Percentiles rank a stretch among this genome's conserved stretches.
Conservation (phyloP, 1,284 basidiomycete species). For the Pulchroboletus neoregius region DNA sequence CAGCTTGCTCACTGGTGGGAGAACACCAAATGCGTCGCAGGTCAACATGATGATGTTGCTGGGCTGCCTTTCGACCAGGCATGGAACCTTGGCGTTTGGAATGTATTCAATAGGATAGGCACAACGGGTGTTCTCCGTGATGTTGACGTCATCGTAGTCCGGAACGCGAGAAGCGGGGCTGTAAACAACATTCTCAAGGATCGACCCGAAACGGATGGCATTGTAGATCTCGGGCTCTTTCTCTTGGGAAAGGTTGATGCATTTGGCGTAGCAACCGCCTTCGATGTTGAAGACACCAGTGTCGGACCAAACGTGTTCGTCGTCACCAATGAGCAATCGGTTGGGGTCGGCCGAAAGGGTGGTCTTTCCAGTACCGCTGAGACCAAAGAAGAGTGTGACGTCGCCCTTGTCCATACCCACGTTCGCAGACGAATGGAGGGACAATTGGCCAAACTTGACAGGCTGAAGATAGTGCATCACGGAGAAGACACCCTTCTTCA, state of each 20-base stretch:
- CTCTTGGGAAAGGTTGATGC: constrained; percentile 92
- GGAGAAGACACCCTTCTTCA: constrained; percentile 99
- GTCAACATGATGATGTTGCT: constrained; percentile 98
- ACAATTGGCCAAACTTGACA: constrained; percentile 97
- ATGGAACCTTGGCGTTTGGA: constrained; percentile 92
- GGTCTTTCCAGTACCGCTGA: constrained; percentile 98
- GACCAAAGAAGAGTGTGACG: constrained; percentile 98
- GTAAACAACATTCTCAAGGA: constrained; percentile 99
- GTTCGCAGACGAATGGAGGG: constrained; percentile 98
- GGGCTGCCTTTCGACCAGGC: constrained; percentile 79
- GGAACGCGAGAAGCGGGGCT: constrained; percentile 82
- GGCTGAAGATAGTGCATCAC: constrained; percentile 99
- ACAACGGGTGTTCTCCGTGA: constrained; percentile 99
- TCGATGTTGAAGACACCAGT: constrained; percentile 99
- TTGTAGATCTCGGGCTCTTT: constrained; percentile 98
- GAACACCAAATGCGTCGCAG: constrained; percentile 97
- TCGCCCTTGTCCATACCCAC: constrained; percentile 87
- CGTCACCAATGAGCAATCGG: constrained; percentile 91
- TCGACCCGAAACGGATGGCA: constrained; percentile 93
- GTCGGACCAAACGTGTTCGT: constrained; percentile 98
- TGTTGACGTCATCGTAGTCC: constrained; percentile 95
- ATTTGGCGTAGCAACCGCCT: constrained; percentile 99
- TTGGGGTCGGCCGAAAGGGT: constrained; percentile 92
- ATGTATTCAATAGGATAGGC: constrained; percentile 98
- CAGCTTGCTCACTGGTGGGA: constrained; percentile 93